These are phyloP conservation scores for Sporothrix pseudoabietina DNA, from an alignment of 2,329 filamentous ascomycete species.

Conservation along the genomic window DNA sequence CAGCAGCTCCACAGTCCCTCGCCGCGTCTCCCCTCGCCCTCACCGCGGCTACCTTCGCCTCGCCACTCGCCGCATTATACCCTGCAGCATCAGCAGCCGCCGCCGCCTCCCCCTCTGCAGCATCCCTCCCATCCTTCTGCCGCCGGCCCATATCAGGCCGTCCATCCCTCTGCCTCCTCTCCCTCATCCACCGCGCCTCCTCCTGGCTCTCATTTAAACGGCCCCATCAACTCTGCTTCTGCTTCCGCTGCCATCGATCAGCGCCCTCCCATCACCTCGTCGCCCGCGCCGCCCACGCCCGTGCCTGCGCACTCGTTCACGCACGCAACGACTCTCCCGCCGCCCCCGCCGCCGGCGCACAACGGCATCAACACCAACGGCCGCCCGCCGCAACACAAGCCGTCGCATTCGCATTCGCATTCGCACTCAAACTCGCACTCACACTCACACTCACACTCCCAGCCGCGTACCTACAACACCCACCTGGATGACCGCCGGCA, in stretches of 20 bases:
- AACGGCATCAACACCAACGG: conserved; percentile 35
- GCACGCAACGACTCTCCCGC: conserved; percentile 23
- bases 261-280: not conserved
- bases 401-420: conserved; percentile 9
- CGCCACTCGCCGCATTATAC: conserved; percentile 23
- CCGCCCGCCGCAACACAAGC: conserved; percentile 24
- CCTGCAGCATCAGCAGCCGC: conserved; percentile 13
- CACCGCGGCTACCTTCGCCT: not conserved
- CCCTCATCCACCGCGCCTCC: not conserved
- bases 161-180: conserved; percentile 34
- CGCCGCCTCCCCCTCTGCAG: not conserved
- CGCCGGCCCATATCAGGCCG: conserved; percentile 35
- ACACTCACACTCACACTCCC: conserved; percentile 8
- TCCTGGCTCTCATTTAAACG: not conserved
- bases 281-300: conserved; percentile 24
- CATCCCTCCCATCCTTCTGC: conserved; percentile 22
- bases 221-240: not conserved
- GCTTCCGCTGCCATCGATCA: not conserved
- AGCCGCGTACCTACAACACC: conserved; percentile 30
- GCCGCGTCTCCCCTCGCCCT: conserved; percentile 15
- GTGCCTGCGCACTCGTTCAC: conserved; percentile 26
- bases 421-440: conserved; percentile 9
- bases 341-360: not conserved
- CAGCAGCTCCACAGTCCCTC: conserved; percentile 13
- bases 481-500: conserved; percentile 56